Conservation (phyloP, 371 early-diverging fungal species). For the Haplosporangium sp. region DNA sequence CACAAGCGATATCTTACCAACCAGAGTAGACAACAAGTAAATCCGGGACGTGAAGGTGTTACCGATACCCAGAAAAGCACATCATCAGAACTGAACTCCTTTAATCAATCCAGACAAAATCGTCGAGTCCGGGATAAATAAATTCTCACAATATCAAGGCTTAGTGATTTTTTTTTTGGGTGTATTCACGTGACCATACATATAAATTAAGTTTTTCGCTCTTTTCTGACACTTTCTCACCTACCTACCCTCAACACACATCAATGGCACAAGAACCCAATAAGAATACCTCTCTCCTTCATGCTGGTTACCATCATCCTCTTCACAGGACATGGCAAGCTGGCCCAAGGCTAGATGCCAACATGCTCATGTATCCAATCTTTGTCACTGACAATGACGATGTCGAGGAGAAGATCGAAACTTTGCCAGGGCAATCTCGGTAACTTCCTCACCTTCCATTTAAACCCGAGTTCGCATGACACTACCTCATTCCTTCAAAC, state of each 20-base stretch:
- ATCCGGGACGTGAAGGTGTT: background rate
- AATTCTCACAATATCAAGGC: too few relatives aligned
- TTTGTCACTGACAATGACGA: conserved; percentile 90
- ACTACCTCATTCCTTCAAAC: background rate
- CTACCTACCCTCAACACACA: background rate
- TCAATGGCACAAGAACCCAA: conserved; percentile 46
- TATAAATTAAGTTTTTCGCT: background rate
- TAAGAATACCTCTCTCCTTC: conserved; percentile 75
- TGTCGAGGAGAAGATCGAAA: conserved; percentile 75
- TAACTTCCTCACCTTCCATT: conserved; percentile 21
- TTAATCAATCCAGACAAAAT: background rate
- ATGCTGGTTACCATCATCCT: conserved; percentile 90
- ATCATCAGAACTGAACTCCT: background rate
- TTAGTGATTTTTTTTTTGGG: too few relatives aligned
- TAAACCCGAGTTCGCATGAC: too few relatives aligned
- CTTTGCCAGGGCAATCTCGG: conserved; percentile 92
- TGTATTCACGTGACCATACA: background rate
- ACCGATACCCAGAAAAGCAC: background rate
- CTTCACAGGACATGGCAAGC: conserved; percentile 87
- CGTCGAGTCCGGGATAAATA: background rate
- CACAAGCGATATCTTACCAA: background rate
- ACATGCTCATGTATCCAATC: conserved; percentile 91
- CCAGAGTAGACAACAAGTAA: background rate
- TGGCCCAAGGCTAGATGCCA: conserved; percentile 73
- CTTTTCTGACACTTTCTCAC: background rate